A percentile compares a stretch with the other conserved stretches of the same genome.
phyloP scores from a whole-genome alignment of 78 protist genomes.

The Dictyostelium citrinum region DNA sequence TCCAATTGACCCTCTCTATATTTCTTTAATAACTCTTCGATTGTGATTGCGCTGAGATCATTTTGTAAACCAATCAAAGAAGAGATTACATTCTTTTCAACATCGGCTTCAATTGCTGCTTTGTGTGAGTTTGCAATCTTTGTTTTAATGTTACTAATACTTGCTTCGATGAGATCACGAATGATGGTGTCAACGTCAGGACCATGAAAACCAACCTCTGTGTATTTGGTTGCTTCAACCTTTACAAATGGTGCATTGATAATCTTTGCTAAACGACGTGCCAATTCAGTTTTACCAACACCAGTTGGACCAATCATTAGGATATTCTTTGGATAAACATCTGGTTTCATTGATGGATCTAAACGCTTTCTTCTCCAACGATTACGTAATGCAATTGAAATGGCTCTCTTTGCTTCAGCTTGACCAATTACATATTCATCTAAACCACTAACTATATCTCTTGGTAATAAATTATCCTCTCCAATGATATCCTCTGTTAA shows the following conservation, averaged over 20 bases:
- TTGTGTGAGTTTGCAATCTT: constrained; percentile 33
- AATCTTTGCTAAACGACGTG: constrained; percentile 93
- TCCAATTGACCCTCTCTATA: constrained; percentile 40
- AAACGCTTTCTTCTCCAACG: constrained; percentile 72
- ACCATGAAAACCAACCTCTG: constrained; percentile 95
- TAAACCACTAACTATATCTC: constrained; percentile 4
- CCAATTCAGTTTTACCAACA: constrained; percentile 95
- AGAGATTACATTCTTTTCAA: constrained; percentile 65
- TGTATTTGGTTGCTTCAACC: constrained; percentile 96
- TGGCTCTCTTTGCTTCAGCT: constrained; percentile 37
- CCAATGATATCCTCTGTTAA: neutral
- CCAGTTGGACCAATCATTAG: constrained; percentile 95
- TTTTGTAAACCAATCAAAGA: constrained; percentile 27
- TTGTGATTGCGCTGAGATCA: neutral
- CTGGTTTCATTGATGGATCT: constrained; percentile 38
- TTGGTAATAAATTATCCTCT: constrained; percentile 32
- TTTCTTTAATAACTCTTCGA: constrained; percentile 15
- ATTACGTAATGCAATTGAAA: constrained; percentile 48
- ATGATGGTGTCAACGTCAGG: constrained; percentile 91
- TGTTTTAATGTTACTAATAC: constrained; percentile 48
- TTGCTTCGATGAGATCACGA: constrained; percentile 78
- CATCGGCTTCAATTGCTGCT: constrained; percentile 34
- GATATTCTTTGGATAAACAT: constrained; percentile 93
- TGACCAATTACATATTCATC: constrained; percentile 60
- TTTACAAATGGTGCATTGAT: constrained; percentile 94